These are phyloP conservation scores for Beta vulgaris DNA, from an alignment of 148 eudicot species.

Conservation along the genomic window DNA sequence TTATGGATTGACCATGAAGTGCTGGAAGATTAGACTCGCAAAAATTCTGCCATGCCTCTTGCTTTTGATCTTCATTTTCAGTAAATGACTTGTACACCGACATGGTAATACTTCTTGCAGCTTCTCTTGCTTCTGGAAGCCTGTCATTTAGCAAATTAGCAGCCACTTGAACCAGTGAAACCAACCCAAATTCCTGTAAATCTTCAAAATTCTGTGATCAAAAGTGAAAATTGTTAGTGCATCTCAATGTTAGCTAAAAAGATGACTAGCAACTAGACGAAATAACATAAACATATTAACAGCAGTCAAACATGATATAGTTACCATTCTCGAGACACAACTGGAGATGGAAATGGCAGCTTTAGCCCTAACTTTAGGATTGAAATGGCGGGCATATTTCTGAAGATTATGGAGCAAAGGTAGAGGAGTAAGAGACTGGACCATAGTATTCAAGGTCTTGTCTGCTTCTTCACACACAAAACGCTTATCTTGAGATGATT, in stretches of 20 bases:
- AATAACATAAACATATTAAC: background rate
- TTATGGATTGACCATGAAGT: constrained; percentile 63
- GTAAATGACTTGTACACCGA: constrained; percentile 43
- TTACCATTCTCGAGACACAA: constrained; percentile 81
- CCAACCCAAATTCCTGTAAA: constrained; percentile 71
- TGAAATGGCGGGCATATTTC: constrained; percentile 58
- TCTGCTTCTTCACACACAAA: constrained; percentile 98
- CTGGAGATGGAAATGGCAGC: constrained; percentile 77
- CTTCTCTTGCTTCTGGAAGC: constrained; percentile 98
- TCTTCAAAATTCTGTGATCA: constrained; percentile 45
- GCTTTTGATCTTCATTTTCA: constrained; percentile 43
- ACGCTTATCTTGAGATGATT: constrained; percentile 89
- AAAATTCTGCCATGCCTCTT: constrained; percentile 82
- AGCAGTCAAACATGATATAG: background rate
- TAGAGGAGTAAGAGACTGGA: constrained; percentile 59
- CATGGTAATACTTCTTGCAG: constrained; percentile 64
- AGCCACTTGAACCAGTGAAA: constrained; percentile 50
- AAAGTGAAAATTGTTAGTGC: background rate
- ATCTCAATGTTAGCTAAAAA: background rate
- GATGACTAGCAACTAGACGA: background rate
- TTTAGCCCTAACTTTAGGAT: constrained; percentile 82
- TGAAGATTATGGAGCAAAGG: constrained; percentile 67
- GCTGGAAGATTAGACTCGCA: constrained; percentile 78
- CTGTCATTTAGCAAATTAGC: constrained; percentile 71
- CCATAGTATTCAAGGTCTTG: constrained; percentile 64